Evolutionary conservation across 345 rosid genomes (phyloP).

Genomic region (Aquilaria malaccensis): DNA sequence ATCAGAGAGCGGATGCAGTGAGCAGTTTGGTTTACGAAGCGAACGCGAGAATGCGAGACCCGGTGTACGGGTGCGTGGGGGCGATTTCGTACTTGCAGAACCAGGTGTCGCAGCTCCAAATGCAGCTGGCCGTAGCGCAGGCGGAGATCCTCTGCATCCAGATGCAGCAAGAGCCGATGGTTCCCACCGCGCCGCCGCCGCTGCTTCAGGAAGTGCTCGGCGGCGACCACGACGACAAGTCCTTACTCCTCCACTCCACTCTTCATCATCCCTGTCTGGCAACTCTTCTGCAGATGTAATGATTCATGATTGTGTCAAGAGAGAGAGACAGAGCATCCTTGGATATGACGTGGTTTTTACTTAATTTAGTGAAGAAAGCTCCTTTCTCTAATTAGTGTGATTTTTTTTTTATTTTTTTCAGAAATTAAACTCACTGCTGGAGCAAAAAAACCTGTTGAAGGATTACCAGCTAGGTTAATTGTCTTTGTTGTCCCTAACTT

Average conservation of each 20-base stretch:
- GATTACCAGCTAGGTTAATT: no score
- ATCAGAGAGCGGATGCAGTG: conserved; percentile 56
- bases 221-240: conserved; percentile 17
- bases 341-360: conserved; percentile 15
- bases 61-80: conserved; percentile 64
- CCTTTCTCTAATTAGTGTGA: conserved; percentile 12
- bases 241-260: conserved; percentile 19
- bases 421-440: no score
- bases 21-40: conserved; percentile 69
- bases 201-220: background rate
- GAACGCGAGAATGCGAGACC: conserved; percentile 52
- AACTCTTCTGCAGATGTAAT: conserved; percentile 23
- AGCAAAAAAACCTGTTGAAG: no score
- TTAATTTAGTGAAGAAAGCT: no score
- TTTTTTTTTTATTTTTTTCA: background rate
- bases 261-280: conserved; percentile 16
- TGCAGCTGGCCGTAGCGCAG: conserved; percentile 57
- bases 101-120: conserved; percentile 54
- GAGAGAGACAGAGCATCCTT: conserved; percentile 36
- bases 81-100: conserved; percentile 51
- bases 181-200: conserved; percentile 8
- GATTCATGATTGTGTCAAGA: conserved; percentile 28
- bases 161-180: conserved; percentile 38
- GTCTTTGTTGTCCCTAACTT: no score
- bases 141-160: conserved; percentile 56